A percentile compares a stretch with the other conserved stretches of the same genome.
phyloP scores from a whole-genome alignment of 78 protist genomes.

The Speleostelium caveatum region DNA sequence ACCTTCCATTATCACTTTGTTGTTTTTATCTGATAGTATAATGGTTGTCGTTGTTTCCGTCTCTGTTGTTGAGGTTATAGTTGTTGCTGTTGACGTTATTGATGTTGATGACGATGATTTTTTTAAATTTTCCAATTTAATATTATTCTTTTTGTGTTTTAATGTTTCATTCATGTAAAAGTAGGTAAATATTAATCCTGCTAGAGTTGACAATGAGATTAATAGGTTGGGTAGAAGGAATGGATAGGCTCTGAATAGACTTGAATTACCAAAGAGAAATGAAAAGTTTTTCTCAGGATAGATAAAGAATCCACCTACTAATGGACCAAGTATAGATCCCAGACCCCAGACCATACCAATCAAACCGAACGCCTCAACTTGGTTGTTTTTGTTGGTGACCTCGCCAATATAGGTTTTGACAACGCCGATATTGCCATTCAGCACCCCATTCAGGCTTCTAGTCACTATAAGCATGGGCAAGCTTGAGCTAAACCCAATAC shows the following conservation, averaged over 20 bases:
- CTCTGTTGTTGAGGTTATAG: background rate
- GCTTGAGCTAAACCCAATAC: background rate
- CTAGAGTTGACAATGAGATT: background rate
- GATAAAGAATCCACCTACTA: slow-evolving; percentile 29
- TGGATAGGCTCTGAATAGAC: slow-evolving; percentile 21
- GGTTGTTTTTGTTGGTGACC: slow-evolving; percentile 43
- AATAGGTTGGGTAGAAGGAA: slow-evolving; percentile 37
- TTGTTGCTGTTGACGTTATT: background rate
- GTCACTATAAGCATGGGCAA: slow-evolving; percentile 28
- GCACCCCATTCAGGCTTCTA: slow-evolving; percentile 59
- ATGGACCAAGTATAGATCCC: slow-evolving; percentile 52
- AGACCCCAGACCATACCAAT: slow-evolving; percentile 65
- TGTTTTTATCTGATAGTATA: background rate
- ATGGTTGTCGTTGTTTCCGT: background rate
- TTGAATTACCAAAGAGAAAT: background rate
- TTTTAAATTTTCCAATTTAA: background rate
- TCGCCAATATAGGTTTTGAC: slow-evolving; percentile 74
- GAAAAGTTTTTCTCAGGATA: slow-evolving; percentile 24
- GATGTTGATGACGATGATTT: background rate
- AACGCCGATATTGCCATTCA: slow-evolving; percentile 73
- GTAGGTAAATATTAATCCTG: slow-evolving; percentile 32
- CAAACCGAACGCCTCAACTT: slow-evolving; percentile 73
- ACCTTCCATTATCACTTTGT: too few relatives aligned
- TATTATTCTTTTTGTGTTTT: background rate
- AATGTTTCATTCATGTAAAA: slow-evolving; percentile 63